A percentile compares a stretch with the other conserved stretches of the same genome.
These are phyloP conservation scores for Chytriomyces sp. DNA, from an alignment of 192 early-diverging fungal genomes.

Conservation along the genomic window DNA sequence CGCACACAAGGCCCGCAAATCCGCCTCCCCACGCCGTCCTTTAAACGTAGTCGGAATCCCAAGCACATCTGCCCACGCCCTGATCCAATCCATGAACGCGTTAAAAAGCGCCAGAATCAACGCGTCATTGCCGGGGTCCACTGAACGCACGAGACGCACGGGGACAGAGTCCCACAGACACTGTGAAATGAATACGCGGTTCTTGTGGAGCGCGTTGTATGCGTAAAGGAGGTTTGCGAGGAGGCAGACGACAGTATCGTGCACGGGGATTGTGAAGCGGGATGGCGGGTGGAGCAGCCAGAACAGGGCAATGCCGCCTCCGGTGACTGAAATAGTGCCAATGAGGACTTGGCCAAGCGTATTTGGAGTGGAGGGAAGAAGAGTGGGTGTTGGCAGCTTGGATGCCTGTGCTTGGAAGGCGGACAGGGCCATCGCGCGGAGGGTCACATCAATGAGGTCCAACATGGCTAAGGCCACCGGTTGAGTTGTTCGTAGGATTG, in stretches of 20 bases:
- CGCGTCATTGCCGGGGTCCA: neutral
- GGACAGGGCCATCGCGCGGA: constrained; percentile 36
- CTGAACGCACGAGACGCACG: neutral
- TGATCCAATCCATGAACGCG: neutral
- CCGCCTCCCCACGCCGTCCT: constrained; percentile 8
- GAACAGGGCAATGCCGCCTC: constrained; percentile 40
- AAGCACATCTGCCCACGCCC: neutral
- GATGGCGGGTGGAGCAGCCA: constrained; percentile 18
- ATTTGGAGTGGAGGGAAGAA: constrained; percentile 24
- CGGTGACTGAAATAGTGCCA: constrained; percentile 40
- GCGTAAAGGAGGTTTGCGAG: constrained; percentile 34
- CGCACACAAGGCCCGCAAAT: constrained; percentile 18
- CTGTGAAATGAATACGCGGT: neutral
- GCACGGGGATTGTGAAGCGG: constrained; percentile 39
- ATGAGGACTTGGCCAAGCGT: constrained; percentile 37
- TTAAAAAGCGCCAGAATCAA: neutral
- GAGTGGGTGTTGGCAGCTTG: neutral
- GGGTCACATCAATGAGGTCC: constrained; percentile 37
- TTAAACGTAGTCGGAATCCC: constrained; percentile 7
- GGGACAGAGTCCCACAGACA: neutral
- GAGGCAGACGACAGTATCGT: constrained; percentile 40
- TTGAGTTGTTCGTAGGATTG: constrained; percentile 25
- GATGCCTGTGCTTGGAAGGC: neutral
- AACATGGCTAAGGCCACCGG: constrained; percentile 22
- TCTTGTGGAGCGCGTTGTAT: neutral